Conservation (phyloP, 1,284 basidiomycete species). For the Coriolopsis trogii region DNA sequence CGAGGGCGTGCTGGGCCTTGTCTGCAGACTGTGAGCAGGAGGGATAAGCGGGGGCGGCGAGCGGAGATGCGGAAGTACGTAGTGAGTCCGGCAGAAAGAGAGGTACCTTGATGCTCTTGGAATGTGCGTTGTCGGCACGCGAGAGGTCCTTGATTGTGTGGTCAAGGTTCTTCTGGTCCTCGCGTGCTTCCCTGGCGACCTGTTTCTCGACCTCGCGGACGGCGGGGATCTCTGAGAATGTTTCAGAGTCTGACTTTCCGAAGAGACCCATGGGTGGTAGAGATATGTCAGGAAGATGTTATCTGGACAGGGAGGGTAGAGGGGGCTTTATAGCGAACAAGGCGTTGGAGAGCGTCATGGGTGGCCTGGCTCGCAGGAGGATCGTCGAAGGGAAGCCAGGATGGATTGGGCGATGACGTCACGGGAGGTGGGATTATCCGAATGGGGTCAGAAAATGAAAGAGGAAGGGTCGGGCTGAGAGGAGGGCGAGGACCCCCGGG, state of each 20-base stretch:
- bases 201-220: conserved; percentile 50
- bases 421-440: background rate
- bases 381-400: background rate
- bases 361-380: background rate
- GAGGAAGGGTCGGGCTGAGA: no score
- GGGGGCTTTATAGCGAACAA: conserved; percentile 2
- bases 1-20: conserved; percentile 47
- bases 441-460: background rate
- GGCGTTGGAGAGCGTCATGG: background rate
- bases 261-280: conserved; percentile 27
- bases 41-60: background rate
- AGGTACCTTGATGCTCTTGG: conserved; percentile 51
- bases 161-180: conserved; percentile 49
- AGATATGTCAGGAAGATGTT: background rate
- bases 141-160: conserved; percentile 50
- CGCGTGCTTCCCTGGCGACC: conserved; percentile 47
- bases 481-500: no score
- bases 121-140: conserved; percentile 46
- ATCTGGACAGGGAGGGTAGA: background rate
- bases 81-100: background rate
- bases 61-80: background rate
- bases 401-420: background rate
- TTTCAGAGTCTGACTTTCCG: conserved; percentile 28
- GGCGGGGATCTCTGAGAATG: conserved; percentile 28
- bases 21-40: conserved; percentile 37